These are phyloP conservation scores for Fomitiporia mediterranea DNA, from an alignment of 1,284 basidiomycete species.

Conservation along the genomic window DNA sequence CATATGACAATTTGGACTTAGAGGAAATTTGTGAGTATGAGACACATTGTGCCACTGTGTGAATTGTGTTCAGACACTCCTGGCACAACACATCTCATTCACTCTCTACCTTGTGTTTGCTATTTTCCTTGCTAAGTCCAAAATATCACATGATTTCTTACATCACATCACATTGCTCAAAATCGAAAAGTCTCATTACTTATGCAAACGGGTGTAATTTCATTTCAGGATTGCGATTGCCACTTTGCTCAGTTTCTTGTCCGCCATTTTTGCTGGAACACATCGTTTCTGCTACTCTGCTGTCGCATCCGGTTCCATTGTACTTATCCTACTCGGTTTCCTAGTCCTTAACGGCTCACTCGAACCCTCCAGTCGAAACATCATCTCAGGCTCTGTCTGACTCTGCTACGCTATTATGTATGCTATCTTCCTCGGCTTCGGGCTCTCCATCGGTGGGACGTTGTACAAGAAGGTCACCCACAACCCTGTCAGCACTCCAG, in stretches of 20 bases:
- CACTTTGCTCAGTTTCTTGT: constrained; percentile 74
- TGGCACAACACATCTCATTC: not conserved
- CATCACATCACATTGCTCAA: too few species aligned
- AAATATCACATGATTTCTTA: too few species aligned
- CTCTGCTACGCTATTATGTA: constrained; percentile 82
- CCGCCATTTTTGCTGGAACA: constrained; percentile 72
- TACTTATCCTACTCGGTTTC: constrained; percentile 84
- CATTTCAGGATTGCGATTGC: constrained; percentile 73
- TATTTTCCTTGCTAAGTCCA: too few species aligned
- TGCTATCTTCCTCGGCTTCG: constrained; percentile 78
- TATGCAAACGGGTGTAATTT: too few species aligned
- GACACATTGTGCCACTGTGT: too few species aligned
- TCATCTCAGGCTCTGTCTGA: constrained; percentile 82
- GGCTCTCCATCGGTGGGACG: constrained; percentile 74
- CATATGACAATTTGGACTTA: too few species aligned
- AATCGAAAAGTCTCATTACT: too few species aligned
- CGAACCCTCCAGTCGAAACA: constrained; percentile 75
- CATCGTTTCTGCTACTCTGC: constrained; percentile 81
- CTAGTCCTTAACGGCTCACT: constrained; percentile 79
- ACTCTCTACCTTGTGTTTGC: not conserved
- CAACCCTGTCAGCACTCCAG: constrained; percentile 42
- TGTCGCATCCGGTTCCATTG: constrained; percentile 78
- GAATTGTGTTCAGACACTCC: too few species aligned
- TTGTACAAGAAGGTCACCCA: constrained; percentile 57
- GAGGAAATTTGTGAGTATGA: too few species aligned